phyloP scores from a whole-genome alignment of 2,329 filamentous ascomycete species.

The Elsinoe ampelina region DNA sequence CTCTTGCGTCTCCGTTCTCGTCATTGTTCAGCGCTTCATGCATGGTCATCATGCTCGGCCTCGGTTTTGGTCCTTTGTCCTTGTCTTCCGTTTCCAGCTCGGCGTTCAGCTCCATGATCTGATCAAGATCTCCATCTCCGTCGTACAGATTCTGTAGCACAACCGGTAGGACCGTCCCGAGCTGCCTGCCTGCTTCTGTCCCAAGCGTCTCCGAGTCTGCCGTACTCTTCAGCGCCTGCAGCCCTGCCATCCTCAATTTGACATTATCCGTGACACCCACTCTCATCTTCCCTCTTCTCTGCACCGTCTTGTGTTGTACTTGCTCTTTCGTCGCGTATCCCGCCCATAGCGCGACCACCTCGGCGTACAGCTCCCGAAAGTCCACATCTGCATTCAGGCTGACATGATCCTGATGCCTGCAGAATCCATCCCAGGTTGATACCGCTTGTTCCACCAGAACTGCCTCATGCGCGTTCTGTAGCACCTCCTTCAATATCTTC shows the following conservation, averaged over 20 bases:
- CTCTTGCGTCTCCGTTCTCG: slow-evolving; percentile 53
- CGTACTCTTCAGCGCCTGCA: slow-evolving; percentile 66
- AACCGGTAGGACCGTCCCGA: slow-evolving; percentile 70
- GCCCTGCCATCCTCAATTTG: slow-evolving; percentile 46
- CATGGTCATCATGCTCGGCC: slow-evolving; percentile 72
- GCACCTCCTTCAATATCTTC: slow-evolving; percentile 71
- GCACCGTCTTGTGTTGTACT: slow-evolving; percentile 23
- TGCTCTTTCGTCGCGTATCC: slow-evolving; percentile 60
- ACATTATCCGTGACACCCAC: slow-evolving; percentile 60
- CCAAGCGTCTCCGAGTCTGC: slow-evolving; percentile 71
- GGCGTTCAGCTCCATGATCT: slow-evolving; percentile 57
- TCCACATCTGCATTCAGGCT: slow-evolving; percentile 76
- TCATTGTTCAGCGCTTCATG: slow-evolving; percentile 56
- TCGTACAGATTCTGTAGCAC: slow-evolving; percentile 81
- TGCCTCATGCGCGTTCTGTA: slow-evolving; percentile 70
- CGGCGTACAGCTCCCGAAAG: slow-evolving; percentile 73
- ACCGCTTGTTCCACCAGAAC: slow-evolving; percentile 88
- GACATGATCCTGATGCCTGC: slow-evolving; percentile 76
- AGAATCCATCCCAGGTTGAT: slow-evolving; percentile 78
- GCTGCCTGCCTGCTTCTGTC: slow-evolving; percentile 64
- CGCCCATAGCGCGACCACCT: slow-evolving; percentile 71
- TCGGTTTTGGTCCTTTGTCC: slow-evolving; percentile 56
- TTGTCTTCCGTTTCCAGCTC: slow-evolving; percentile 57
- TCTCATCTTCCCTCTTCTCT: slow-evolving; percentile 22
- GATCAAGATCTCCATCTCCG: slow-evolving; percentile 57